Evolutionary conservation across 139 green algal species (phyloP), one percentile per base, ranked within the genome.

Genomic region (Microglena sp.): DNA sequence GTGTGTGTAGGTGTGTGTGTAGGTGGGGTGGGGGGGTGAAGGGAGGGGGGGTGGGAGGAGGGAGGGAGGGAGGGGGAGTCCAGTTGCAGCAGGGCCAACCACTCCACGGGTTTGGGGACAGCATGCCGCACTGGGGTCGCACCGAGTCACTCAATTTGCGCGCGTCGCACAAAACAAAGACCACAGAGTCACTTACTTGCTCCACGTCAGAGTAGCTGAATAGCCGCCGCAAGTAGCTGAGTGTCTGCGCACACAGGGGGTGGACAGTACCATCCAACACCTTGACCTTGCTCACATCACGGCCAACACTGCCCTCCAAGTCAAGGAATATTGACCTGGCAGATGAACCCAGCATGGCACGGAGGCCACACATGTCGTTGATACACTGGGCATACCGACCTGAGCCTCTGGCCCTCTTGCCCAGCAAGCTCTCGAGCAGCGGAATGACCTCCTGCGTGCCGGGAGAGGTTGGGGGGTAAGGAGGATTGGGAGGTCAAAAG

Each of bases 241-340:
- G 72, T 5, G 73, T 82, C 33, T 74, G 65, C 22, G 79, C 84
- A 18, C 75, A 77, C 6, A 86, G 70, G 0, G 84, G 84, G 75
- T 90, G 84, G 54, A 90, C 78, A 4, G 80, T 89, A 30, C 80
- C 84, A 64, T 90, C 82, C 8, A 82, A 50, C 8, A 76, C 71
- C 59, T 73, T 57, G 6, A 65, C 50, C 60, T 66, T 75, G 59
- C 53, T 69, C 64, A 22, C 35, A 45, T 86, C 77, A 0, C 65
- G 57, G 0, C 50, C 66, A 24, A 86, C 63, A 30, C 36, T 58
- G 0, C 71, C 74, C 45, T 80, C 71, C 44, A 84, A 82, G 50
- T 81, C 76, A 0, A 4, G 21, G 40, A 69, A 69, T 22, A 40
- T 5, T 5, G 4, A 65, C 59, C 31, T 65, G 7, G 59, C 59